These are phyloP conservation scores for Cardiospermum halicacabum DNA, from an alignment of 345 rosid genomes.

Conservation along the genomic window DNA sequence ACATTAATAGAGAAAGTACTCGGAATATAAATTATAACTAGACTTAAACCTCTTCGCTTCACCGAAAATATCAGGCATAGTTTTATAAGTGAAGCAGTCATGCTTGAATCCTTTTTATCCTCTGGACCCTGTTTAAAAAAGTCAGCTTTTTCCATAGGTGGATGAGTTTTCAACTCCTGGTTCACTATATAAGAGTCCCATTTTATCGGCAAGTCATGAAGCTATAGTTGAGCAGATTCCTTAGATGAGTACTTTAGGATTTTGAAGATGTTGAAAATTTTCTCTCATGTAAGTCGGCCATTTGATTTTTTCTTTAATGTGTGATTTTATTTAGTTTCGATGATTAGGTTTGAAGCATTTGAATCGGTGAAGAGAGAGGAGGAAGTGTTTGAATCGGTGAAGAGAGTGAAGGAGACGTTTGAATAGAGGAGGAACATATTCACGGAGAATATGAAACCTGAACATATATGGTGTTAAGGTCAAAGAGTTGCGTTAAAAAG, in stretches of 20 bases:
- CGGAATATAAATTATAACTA: slow-evolving; percentile 66
- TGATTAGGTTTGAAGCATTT: slow-evolving; percentile 21
- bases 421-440: slow-evolving; percentile 2
- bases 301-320: slow-evolving; percentile 18
- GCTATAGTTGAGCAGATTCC: slow-evolving; percentile 67
- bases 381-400: slow-evolving; percentile 34
- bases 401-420: slow-evolving; percentile 33
- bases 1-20: slow-evolving; percentile 72
- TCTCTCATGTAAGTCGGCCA: slow-evolving; percentile 51
- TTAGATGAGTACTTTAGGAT: slow-evolving; percentile 67
- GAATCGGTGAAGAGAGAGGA: too few relatives aligned
- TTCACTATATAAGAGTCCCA: slow-evolving; percentile 86
- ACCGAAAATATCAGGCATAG: slow-evolving; percentile 91
- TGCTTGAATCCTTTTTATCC: slow-evolving; percentile 57
- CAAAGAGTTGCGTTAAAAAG: neutral
- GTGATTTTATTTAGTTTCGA: slow-evolving; percentile 9
- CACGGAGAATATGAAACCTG: slow-evolving; percentile 8
- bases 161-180: slow-evolving; percentile 73
- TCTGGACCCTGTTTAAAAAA: slow-evolving; percentile 72
- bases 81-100: slow-evolving; percentile 82
- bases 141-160: slow-evolving; percentile 92
- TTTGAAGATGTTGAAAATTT: slow-evolving; percentile 47
- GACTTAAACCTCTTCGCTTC: slow-evolving; percentile 76
- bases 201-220: slow-evolving; percentile 35
- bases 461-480: slow-evolving; percentile 23